A percentile compares a stretch with the other conserved stretches of the same genome.
Evolutionary conservation across 2,329 filamentous ascomycete species (phyloP).

Genomic region (Microdochium bolleyi): DNA sequence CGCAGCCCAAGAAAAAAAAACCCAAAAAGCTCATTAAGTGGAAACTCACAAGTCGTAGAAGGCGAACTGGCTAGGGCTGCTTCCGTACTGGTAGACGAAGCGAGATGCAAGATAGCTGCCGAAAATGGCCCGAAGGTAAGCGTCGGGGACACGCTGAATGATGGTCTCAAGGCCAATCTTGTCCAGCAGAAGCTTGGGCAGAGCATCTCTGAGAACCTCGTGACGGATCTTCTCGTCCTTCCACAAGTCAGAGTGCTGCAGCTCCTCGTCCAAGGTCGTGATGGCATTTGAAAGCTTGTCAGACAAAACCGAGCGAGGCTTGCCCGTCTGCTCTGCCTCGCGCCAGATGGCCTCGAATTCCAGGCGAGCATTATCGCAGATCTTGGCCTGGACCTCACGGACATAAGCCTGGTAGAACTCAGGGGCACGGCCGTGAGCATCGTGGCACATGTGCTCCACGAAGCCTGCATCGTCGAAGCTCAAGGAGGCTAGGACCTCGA

Average conservation of each 20-base stretch:
- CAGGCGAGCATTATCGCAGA: conserved; percentile 81
- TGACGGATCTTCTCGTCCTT: conserved; percentile 69
- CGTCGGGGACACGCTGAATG: conserved; percentile 78
- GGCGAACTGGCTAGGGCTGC: conserved; percentile 87
- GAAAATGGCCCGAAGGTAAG: conserved; percentile 90
- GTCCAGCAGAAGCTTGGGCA: conserved; percentile 75
- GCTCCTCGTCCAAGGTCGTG: conserved; percentile 91
- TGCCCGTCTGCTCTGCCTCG: conserved; percentile 76
- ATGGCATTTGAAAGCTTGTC: conserved; percentile 89
- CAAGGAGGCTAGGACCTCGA: conserved; percentile 89
- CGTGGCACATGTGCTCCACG: conserved; percentile 88
- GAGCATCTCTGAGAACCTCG: conserved; percentile 73
- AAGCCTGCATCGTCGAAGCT: conserved; percentile 90
- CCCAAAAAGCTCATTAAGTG: background rate
- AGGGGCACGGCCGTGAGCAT: conserved; percentile 62
- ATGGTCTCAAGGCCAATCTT: conserved; percentile 90
- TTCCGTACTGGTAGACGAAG: conserved; percentile 94
- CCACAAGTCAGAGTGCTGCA: conserved; percentile 92
- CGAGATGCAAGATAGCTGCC: conserved; percentile 90
- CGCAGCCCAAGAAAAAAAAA: background rate
- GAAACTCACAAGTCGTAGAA: conserved; percentile 92
- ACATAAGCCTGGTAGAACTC: conserved; percentile 93
- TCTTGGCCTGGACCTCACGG: conserved; percentile 81
- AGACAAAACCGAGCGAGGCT: conserved; percentile 76
- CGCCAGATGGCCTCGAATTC: conserved; percentile 99